Base-by-base conservation (phyloP, 2,329 filamentous ascomycete genomes). In the Aspergillus awamori region DNA sequence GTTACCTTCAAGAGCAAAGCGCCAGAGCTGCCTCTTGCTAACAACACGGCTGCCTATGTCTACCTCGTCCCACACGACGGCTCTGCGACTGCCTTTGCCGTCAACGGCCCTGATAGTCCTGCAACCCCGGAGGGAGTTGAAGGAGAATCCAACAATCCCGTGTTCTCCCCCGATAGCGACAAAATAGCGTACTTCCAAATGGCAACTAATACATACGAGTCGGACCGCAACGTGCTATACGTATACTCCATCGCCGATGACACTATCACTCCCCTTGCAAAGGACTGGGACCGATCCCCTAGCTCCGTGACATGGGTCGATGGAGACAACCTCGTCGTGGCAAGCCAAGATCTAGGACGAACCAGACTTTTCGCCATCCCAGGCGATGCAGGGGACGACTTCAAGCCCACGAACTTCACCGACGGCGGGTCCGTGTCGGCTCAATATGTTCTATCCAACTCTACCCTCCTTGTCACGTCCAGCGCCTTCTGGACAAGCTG, bases 11-110 rank as follows among this genome's bases (percentile, higher is more conserved):
- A 78, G 68, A 79, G 76, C 69, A 80, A 79, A 65, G 77, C 77
- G 0, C 74, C 77, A 8, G 76, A 80, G 36, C 59, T 79, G 22
- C 76, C 77, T 8, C 69, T 73, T 36, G 74, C 77, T 41, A 84
- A 90, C 59, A 87, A 90, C 74, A 96, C 92, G 5, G 94, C 93
- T 70, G 89, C 89, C 0, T 90, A 95, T 70, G 84, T 96, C 33
- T 96, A 95, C 76, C 86, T 89, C 51, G 84, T 90, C 4, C 84
- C 87, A 0, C 79, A 93, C 33, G 79, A 82, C 53, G 85, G 82
- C 4, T 93, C 89, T 70, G 76, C 81, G 5, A 82, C 87, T 55
- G 66, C 75, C 2, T 48, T 69, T 20, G 75, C 57, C 71, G 82
- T 72, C 75, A 87, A 63, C 79, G 82, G 24, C 61, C 73, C 57